phyloP scores from a whole-genome alignment of 73 alveolate species.

The Tetrahymena borealis region DNA sequence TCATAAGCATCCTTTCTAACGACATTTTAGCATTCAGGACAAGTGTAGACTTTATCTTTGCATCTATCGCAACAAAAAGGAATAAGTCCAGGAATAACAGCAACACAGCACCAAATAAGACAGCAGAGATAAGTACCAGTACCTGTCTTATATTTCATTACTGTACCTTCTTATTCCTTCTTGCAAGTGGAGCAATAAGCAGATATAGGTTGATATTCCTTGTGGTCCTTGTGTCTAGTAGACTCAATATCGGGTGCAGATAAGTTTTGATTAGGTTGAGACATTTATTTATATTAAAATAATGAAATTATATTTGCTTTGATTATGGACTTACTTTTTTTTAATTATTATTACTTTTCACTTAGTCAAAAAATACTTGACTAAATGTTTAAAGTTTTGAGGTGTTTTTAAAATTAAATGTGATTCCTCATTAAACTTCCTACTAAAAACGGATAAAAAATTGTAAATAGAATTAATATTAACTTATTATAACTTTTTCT shows the following conservation, averaged over 20 bases:
- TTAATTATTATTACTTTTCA: too few relatives aligned
- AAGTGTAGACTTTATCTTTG: not conserved
- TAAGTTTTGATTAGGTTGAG: not conserved
- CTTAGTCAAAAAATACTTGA: too few relatives aligned
- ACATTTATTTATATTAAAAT: not conserved
- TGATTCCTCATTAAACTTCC: too few relatives aligned
- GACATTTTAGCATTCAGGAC: not conserved
- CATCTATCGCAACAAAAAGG: not conserved
- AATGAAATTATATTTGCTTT: too few relatives aligned
- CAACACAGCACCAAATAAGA: not conserved
- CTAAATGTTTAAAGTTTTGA: too few relatives aligned
- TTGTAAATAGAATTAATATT: too few relatives aligned
- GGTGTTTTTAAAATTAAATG: too few relatives aligned
- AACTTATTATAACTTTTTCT: too few relatives aligned
- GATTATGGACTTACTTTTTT: too few relatives aligned
- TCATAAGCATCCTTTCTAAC: not conserved
- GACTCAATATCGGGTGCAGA: not conserved
- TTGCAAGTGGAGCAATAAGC: not conserved
- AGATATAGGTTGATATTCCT: not conserved
- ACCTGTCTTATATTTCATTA: not conserved
- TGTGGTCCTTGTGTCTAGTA: not conserved
- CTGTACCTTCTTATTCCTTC: not conserved
- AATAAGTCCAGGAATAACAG: not conserved
- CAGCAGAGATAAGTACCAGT: not conserved
- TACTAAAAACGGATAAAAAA: too few relatives aligned